Conservation (phyloP, 2,329 filamentous ascomycete genomes). For the Fusarium veterinarium region DNA sequence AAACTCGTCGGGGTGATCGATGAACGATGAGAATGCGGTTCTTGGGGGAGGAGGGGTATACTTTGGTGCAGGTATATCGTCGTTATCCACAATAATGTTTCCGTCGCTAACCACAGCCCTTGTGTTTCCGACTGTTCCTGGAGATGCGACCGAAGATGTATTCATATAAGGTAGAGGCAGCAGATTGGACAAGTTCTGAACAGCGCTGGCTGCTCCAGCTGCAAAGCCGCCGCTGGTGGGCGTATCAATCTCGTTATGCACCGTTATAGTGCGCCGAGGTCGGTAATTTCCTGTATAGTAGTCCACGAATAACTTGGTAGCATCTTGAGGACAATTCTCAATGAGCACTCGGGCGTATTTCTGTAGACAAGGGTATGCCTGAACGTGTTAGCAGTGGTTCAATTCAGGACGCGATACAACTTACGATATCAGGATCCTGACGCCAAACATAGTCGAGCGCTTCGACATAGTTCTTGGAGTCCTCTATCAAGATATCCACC, state of each 20-base stretch:
- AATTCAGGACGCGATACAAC: slow-evolving; percentile 45
- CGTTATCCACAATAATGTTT: slow-evolving; percentile 61
- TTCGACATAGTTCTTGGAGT: slow-evolving; percentile 89
- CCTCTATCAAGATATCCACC: slow-evolving; percentile 94
- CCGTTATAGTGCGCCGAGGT: slow-evolving; percentile 71
- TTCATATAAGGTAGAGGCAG: slow-evolving; percentile 90
- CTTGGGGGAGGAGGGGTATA: slow-evolving; percentile 87
- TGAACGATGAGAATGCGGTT: slow-evolving; percentile 94
- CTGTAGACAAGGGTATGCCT: slow-evolving; percentile 91
- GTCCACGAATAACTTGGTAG: slow-evolving; percentile 89
- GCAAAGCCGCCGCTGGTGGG: slow-evolving; percentile 59
- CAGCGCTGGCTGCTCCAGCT: slow-evolving; percentile 75
- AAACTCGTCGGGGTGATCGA: slow-evolving; percentile 92
- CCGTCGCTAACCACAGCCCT: slow-evolving; percentile 64
- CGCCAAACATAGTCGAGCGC: slow-evolving; percentile 93
- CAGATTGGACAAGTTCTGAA: slow-evolving; percentile 86
- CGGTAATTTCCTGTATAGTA: slow-evolving; percentile 91
- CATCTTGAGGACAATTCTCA: slow-evolving; percentile 83
- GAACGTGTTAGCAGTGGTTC: slow-evolving; percentile 46
- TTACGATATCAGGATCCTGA: slow-evolving; percentile 79
- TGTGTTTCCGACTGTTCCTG: slow-evolving; percentile 61
- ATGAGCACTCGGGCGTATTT: slow-evolving; percentile 94
- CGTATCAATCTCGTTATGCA: slow-evolving; percentile 51
- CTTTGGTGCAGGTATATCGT: slow-evolving; percentile 59
- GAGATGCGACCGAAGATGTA: slow-evolving; percentile 65